Evolutionary conservation across 768 basidiomycete species (phyloP), one percentile per base, ranked within the genome.

Genomic region (Lyophyllum shimeji): DNA sequence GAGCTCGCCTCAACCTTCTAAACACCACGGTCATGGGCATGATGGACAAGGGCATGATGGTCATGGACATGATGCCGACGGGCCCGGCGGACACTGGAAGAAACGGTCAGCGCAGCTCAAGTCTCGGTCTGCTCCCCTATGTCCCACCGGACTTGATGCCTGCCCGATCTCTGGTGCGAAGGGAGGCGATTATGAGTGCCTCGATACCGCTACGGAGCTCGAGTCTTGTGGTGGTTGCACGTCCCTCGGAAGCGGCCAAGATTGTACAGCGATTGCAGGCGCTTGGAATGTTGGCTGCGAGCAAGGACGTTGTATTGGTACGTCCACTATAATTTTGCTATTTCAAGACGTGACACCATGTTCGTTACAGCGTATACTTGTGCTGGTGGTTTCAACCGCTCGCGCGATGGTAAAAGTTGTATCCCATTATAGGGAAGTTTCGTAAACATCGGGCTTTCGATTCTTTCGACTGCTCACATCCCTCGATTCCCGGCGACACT

Each of bases 221-320:
- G 76, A 83, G 56, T 84, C 85, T 13, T 93, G 90, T 69, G 90
- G 90, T 59, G 90, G 91, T 25, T 93, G 90, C 66, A 69, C 81
- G 1, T 77, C 81, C 17, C 69, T 80, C n/a, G 83, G 83, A 18
- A 65, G 72, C 42, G 90, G 90, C 23, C 73, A 83, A 67, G 87
- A 93, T 68, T 93, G 90, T 69, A 84, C 84, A 17, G 71, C 77
- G 44, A 90, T 93, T 61, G 58, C 71, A 44, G 82, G 84, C 46
- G 84, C 80, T 18, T 82, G 83, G 80, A 84, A 84, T 65, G 87
- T 90, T 63, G 82, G 80, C n/a, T 94, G 90, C 69, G 77, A 83
- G 47, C 66, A 65, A 57, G 80, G 80, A 27, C 65, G 64, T 56
- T 87, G 85, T 68, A 69, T 69, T 46, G 78, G 85, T 87, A 61